Percentiles rank a stretch among this genome's conserved stretches.
Conservation (phyloP, 2,329 filamentous ascomycete species). For the Penicillium sp. region DNA sequence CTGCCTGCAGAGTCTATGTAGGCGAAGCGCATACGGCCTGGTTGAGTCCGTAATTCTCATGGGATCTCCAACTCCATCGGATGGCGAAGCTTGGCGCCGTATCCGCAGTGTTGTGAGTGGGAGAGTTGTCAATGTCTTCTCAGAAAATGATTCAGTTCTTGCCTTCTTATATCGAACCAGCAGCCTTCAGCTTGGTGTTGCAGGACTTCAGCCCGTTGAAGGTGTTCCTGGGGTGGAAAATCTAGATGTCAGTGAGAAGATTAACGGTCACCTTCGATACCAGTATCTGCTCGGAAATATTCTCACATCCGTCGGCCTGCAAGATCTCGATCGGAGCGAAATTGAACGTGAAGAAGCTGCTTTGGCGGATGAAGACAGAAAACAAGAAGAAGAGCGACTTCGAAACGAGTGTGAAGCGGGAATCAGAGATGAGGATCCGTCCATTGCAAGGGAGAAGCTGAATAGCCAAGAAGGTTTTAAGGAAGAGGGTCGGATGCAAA, state of each 20-base stretch:
- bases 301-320: slow-evolving; percentile 67
- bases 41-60: slow-evolving; percentile 83
- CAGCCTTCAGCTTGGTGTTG: slow-evolving; percentile 78
- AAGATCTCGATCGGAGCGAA: slow-evolving; percentile 59
- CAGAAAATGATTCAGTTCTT: slow-evolving; percentile 82
- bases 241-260: slow-evolving; percentile 64
- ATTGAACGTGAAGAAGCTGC: slow-evolving; percentile 47
- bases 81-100: slow-evolving; percentile 70
- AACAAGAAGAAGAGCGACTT: slow-evolving; percentile 39
- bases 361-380: slow-evolving; percentile 40
- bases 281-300: slow-evolving; percentile 67
- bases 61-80: slow-evolving; percentile 75
- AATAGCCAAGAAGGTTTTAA: slow-evolving; percentile 24
- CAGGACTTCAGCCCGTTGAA: slow-evolving; percentile 74
- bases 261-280: slow-evolving; percentile 71
- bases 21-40: slow-evolving; percentile 77
- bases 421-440: slow-evolving; percentile 20
- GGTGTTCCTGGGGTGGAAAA: slow-evolving; percentile 60
- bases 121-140: slow-evolving; percentile 84
- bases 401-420: slow-evolving; percentile 34
- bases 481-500: slow-evolving; percentile 31
- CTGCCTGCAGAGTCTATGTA: slow-evolving; percentile 74
- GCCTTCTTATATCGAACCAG: slow-evolving; percentile 85
- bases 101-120: slow-evolving; percentile 79
- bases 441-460: slow-evolving; percentile 16